Conservation (phyloP, 495 filamentous ascomycete species). For the Amphirosellinia nigrospora region DNA sequence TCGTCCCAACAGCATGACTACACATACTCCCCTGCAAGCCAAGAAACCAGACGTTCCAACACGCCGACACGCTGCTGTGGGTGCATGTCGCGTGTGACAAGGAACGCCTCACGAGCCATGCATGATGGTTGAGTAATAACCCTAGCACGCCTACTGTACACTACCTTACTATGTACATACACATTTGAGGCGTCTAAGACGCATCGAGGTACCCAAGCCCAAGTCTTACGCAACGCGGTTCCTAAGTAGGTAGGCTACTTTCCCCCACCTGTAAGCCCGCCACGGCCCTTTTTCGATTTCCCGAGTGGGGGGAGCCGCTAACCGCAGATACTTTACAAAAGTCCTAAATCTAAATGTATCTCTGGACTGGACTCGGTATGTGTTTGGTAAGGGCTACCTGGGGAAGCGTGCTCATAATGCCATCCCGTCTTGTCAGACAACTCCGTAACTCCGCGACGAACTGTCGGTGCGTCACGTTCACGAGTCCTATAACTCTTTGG, state of each 20-base stretch:
- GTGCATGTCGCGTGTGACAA: slow-evolving; percentile 15
- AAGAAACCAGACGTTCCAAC: slow-evolving; percentile 7
- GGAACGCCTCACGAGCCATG: slow-evolving; percentile 15
- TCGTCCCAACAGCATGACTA: neutral
- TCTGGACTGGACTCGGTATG: neutral
- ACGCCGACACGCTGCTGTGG: slow-evolving; percentile 2
- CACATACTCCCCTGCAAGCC: slow-evolving; percentile 15
- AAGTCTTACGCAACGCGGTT: neutral
- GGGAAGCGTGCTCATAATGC: no score
- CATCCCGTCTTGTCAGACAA: no score
- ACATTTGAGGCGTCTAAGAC: neutral
- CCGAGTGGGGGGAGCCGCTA: slow-evolving; percentile 13
- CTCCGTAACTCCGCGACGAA: slow-evolving; percentile 8
- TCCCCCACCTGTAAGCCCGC: slow-evolving; percentile 7
- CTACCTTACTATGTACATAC: neutral
- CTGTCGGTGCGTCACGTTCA: slow-evolving; percentile 2
- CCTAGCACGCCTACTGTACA: neutral
- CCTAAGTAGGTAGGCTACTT: neutral
- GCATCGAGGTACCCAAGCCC: neutral
- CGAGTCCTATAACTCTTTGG: neutral
- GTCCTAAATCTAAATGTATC: slow-evolving; percentile 17
- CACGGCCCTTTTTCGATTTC: slow-evolving; percentile 13
- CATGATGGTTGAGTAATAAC: slow-evolving; percentile 18
- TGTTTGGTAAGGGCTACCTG: neutral
- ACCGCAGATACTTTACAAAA: slow-evolving; percentile 4